Evolutionary conservation across 352 stramenopile genomes (phyloP).

Genomic region (Phytophthora foliorum): DNA sequence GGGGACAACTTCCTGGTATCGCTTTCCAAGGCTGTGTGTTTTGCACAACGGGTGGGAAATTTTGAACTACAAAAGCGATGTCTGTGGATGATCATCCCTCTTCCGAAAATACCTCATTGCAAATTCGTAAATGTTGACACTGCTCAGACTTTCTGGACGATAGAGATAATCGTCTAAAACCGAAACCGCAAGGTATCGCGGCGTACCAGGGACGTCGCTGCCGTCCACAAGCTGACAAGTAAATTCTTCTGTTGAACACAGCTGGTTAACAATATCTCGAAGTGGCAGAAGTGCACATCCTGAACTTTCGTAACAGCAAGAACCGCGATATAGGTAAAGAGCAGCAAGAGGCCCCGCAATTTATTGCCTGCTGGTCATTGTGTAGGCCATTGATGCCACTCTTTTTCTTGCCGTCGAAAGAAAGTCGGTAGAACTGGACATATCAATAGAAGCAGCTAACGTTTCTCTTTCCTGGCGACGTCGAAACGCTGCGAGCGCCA

Average conservation of each 20-base stretch:
- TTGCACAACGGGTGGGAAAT: neutral
- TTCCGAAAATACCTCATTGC: constrained; percentile 2
- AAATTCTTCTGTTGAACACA: neutral
- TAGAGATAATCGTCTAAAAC: constrained; percentile 11
- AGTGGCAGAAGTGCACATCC: neutral
- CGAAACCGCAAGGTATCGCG: neutral
- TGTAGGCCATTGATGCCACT: neutral
- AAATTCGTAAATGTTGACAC: constrained; percentile 7
- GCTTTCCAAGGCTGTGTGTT: constrained; percentile 2
- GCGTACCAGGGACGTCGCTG: neutral
- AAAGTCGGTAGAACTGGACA: neutral
- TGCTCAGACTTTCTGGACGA: neutral
- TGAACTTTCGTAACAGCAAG: neutral
- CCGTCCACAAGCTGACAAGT: neutral
- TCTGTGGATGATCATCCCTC: neutral
- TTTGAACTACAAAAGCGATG: neutral
- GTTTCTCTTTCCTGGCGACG: neutral
- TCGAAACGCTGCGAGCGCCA: neutral
- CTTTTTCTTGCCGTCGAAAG: neutral
- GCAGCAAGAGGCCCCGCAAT: neutral
- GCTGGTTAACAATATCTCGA: neutral
- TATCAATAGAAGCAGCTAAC: neutral
- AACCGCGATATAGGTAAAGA: neutral
- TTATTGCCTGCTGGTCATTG: neutral
- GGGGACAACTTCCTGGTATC: constrained; percentile 4